phyloP scores from a whole-genome alignment of 768 basidiomycete genomes.

The Tephrocybe sp. region DNA sequence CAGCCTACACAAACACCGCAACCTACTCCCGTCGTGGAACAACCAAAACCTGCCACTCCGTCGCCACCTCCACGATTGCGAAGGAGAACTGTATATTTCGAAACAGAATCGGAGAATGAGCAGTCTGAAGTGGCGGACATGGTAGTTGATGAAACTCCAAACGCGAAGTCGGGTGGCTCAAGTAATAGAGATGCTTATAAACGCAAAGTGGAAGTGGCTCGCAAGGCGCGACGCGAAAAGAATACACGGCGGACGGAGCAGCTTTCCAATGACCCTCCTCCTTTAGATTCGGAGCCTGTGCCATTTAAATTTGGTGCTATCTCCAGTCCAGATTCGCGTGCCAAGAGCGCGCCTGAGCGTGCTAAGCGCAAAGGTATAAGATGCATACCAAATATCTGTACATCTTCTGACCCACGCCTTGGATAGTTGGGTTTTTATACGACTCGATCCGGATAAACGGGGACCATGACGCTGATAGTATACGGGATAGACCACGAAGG shows the following conservation, averaged over 20 bases:
- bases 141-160: slow-evolving; percentile 32
- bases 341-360: slow-evolving; percentile 21
- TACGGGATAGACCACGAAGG: slow-evolving; percentile 27
- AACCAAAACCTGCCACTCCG: neutral
- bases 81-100: slow-evolving; percentile 7
- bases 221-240: slow-evolving; percentile 30
- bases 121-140: slow-evolving; percentile 52
- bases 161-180: slow-evolving; percentile 19
- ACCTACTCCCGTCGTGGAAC: slow-evolving; percentile 9
- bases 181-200: slow-evolving; percentile 24
- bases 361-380: slow-evolving; percentile 49
- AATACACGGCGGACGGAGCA: slow-evolving; percentile 24
- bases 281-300: slow-evolving; percentile 11
- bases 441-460: slow-evolving; percentile 30
- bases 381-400: neutral
- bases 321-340: slow-evolving; percentile 6
- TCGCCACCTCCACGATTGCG: slow-evolving; percentile 1
- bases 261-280: slow-evolving; percentile 16
- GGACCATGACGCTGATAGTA: slow-evolving; percentile 25
- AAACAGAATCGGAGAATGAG: slow-evolving; percentile 24
- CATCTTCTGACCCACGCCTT: neutral
- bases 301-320: slow-evolving; percentile 15
- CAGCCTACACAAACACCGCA: neutral
- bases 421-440: slow-evolving; percentile 31
- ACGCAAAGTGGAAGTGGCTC: slow-evolving; percentile 28